These are phyloP conservation scores for Clathrospora elynae DNA, from an alignment of 2,329 filamentous ascomycete species.

Conservation along the genomic window DNA sequence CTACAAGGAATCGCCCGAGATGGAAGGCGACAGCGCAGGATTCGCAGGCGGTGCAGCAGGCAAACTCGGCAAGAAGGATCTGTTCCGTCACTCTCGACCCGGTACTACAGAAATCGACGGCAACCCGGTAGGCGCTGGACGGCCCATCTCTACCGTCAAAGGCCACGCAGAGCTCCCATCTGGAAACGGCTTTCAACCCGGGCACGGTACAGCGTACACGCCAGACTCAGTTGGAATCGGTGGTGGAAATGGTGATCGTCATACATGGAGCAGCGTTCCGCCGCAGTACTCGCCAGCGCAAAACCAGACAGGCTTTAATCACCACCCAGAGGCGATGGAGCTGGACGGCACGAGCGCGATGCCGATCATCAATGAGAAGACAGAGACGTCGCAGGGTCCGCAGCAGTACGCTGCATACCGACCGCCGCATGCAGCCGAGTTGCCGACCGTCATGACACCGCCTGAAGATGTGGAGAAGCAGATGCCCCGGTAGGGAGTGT, in stretches of 20 bases:
- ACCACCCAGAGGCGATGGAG: conserved; percentile 17
- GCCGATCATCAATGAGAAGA: conserved; percentile 21
- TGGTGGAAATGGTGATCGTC: conserved; percentile 31
- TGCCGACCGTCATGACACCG: conserved; percentile 28
- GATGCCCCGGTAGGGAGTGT: conserved; percentile 3
- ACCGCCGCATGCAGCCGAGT: conserved; percentile 28
- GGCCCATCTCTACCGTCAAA: conserved; percentile 33
- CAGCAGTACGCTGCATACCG: conserved; percentile 35
- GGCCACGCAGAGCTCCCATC: conserved; percentile 41
- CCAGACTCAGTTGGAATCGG: conserved; percentile 42
- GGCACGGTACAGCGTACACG: conserved; percentile 27
- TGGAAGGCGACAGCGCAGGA: conserved; percentile 21
- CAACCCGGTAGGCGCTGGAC: conserved; percentile 35
- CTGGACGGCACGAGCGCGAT: conserved; percentile 26
- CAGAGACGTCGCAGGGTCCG: conserved; percentile 7
- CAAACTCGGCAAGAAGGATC: conserved; percentile 29
- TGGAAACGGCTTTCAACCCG: conserved; percentile 34
- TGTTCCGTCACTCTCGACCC: conserved; percentile 19
- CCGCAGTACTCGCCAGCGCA: conserved; percentile 38
- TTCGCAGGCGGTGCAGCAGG: conserved; percentile 33
- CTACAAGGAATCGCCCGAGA: conserved; percentile 25
- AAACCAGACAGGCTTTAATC: conserved; percentile 15
- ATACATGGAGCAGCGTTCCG: conserved; percentile 37
- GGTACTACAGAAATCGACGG: conserved; percentile 38
- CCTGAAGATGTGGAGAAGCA: conserved; percentile 32